phyloP scores from a whole-genome alignment of 345 rosid species.

The Erucastrum elatum region DNA sequence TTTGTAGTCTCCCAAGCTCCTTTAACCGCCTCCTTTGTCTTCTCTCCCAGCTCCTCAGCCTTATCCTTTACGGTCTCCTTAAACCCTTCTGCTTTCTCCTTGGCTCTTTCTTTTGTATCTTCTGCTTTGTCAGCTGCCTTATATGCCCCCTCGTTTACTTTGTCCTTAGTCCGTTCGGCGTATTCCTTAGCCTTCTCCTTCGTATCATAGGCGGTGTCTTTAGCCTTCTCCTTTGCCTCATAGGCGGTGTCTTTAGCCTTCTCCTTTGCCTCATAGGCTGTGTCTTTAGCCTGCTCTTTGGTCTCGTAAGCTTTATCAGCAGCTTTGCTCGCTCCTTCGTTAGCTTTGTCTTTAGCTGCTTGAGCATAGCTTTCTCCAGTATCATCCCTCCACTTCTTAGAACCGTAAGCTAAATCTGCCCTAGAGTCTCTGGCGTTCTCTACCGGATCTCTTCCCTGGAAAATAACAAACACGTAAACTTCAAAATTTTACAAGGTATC shows the following conservation, averaged over 20 bases:
- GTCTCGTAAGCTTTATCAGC: conserved; percentile 32
- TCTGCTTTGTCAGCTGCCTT: conserved; percentile 32
- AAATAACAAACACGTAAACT: not conserved
- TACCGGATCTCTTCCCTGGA: conserved; percentile 31
- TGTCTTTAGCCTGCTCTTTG: conserved; percentile 34
- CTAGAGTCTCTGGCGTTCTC: conserved; percentile 21
- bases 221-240: conserved; percentile 31
- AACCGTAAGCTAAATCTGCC: conserved; percentile 24
- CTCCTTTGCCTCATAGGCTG: conserved; percentile 31
- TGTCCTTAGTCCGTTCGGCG: conserved; percentile 25
- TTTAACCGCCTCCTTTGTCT: conserved; percentile 39
- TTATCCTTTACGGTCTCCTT: conserved; percentile 38
- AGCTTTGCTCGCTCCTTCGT: conserved; percentile 32
- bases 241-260: conserved; percentile 32
- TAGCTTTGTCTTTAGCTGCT: conserved; percentile 27
- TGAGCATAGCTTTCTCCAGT: conserved; percentile 17
- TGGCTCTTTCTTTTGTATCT: conserved; percentile 31
- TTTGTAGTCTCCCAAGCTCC: conserved; percentile 42
- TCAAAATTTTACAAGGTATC: not conserved
- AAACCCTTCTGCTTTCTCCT: conserved; percentile 33
- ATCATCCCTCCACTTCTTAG: conserved; percentile 33
- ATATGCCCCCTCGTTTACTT: conserved; percentile 23
- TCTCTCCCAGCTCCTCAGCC: conserved; percentile 39
- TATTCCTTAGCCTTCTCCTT: conserved; percentile 36
- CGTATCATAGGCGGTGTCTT: conserved; percentile 29